Evolutionary conservation across 2,329 filamentous ascomycete genomes (phyloP), one percentile per base, ranked within the genome.

Genomic region (Chrysosporium queenslandicum): DNA sequence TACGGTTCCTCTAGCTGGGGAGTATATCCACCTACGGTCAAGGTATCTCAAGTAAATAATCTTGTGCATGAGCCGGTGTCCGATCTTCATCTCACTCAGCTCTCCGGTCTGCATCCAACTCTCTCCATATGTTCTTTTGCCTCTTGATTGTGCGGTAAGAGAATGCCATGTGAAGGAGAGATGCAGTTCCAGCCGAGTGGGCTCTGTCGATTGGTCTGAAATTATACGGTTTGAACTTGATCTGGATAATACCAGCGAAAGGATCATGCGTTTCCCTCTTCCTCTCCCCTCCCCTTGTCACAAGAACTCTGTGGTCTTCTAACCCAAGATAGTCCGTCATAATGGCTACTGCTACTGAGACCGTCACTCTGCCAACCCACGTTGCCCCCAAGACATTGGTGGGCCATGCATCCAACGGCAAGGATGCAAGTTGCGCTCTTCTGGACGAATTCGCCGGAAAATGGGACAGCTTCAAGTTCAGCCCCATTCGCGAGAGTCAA

Each of bases 181-280:
- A 52, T 46, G 42, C 41, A 46, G 27, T 21, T 39, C 45, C 50
- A 14, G 30, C 37, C 53, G 54, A 47, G 54, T 16, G 34, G 37
- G 50, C 45, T 51, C 50, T 51, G 47, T 46, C 27, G 47, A 49
- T 69, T 65, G 68, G 69, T 70, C 70, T 73, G 70, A 63, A 86
- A 92, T 82, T 82, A 92, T 85, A 92, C 87, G 86, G 87, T 84
- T 76, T 77, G 74, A 88, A 91, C 86, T 91, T 91, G 87, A 91
- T 90, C 86, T 87, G 86, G 87, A 90, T 91, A 91, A 92, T 92
- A 87, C 87, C 86, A 89, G 89, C 89, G 89, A 89, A 92, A 94
- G 89, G 85, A 94, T 92, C 88, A 94, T 94, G 87, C 87, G 79
- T 79, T 46, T 78, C 74, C 74, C 71, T 72, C 68, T 63, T 66